A percentile compares a stretch with the other conserved stretches of the same genome.
Conservation (phyloP, 768 basidiomycete species). For the Tubosaeta sp. region DNA sequence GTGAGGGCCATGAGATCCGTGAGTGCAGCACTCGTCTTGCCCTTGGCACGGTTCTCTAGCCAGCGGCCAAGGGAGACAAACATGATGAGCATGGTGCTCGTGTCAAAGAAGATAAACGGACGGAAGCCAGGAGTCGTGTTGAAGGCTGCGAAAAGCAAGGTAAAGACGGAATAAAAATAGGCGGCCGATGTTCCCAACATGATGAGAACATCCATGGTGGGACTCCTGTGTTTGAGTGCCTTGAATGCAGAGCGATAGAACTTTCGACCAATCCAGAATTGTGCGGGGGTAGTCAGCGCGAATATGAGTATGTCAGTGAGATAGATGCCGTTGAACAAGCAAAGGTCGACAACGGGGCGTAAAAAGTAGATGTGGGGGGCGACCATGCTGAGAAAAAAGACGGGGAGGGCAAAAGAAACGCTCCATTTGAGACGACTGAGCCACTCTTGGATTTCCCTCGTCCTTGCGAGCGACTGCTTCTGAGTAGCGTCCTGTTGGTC, state of each 20-base stretch:
- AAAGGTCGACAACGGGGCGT: conserved; percentile 44
- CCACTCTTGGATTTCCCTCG: conserved; percentile 94
- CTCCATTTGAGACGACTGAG: conserved; percentile 69
- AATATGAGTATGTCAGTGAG: conserved; percentile 77
- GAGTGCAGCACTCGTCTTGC: conserved; percentile 92
- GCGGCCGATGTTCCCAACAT: conserved; percentile 94
- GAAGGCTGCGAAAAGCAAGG: conserved; percentile 63
- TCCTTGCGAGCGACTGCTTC: conserved; percentile 77
- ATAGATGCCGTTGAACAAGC: conserved; percentile 64
- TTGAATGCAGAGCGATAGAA: conserved; percentile 92
- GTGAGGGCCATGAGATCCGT: conserved; percentile 95
- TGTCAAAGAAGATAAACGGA: conserved; percentile 95
- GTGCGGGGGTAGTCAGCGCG: conserved; percentile 81
- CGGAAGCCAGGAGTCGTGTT: conserved; percentile 63
- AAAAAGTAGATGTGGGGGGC: conserved; percentile 63
- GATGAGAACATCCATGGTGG: conserved; percentile 98
- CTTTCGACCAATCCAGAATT: conserved; percentile 84
- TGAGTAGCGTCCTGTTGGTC: conserved; percentile 82
- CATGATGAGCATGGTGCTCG: conserved; percentile 97
- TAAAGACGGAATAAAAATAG: conserved; percentile 81
- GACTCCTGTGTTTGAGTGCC: conserved; percentile 79
- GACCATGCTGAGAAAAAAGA: conserved; percentile 90
- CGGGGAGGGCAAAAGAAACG: conserved; percentile 81
- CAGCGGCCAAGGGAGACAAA: conserved; percentile 95
- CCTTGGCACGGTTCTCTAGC: conserved; percentile 95